phyloP scores from a whole-genome alignment of 768 basidiomycete genomes.

The Cyclocybe cylindracea region DNA sequence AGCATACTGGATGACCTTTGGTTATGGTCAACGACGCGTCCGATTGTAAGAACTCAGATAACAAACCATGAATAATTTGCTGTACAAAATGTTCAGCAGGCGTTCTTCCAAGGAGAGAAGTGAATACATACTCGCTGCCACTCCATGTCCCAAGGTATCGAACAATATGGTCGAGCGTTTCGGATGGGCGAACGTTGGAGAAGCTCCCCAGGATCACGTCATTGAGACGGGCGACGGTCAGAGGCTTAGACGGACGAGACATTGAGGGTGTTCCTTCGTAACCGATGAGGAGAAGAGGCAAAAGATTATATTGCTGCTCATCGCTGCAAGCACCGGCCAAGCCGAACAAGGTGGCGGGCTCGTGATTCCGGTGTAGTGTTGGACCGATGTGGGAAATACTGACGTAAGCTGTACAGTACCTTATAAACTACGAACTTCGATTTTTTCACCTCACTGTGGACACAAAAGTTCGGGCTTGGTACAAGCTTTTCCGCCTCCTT shows the following conservation, averaged over 20 bases:
- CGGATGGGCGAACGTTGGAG: slow-evolving; percentile 54
- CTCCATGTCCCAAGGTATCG: slow-evolving; percentile 82
- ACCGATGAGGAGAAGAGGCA: not conserved
- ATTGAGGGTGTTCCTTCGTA: slow-evolving; percentile 30
- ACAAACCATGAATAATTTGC: slow-evolving; percentile 74
- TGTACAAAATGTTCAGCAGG: slow-evolving; percentile 24
- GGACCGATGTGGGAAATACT: slow-evolving; percentile 38
- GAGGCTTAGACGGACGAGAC: slow-evolving; percentile 49
- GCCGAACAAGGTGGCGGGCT: slow-evolving; percentile 5
- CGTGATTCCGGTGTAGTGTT: slow-evolving; percentile 22
- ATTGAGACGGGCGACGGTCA: slow-evolving; percentile 52
- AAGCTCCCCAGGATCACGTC: slow-evolving; percentile 70
- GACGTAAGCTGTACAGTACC: slow-evolving; percentile 39
- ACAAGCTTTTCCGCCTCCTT: slow-evolving; percentile 79
- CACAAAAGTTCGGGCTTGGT: slow-evolving; percentile 92
- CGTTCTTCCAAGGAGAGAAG: not conserved
- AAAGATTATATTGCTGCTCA: slow-evolving; percentile 6
- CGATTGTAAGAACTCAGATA: not conserved
- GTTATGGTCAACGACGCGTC: not conserved
- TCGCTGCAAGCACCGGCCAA: not conserved
- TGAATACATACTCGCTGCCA: slow-evolving; percentile 71
- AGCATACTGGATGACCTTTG: slow-evolving; percentile 71
- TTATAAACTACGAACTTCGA: slow-evolving; percentile 17
- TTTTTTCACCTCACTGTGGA: slow-evolving; percentile 52
- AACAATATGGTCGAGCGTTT: slow-evolving; percentile 70